These are phyloP conservation scores for Elsinoe australis DNA, from an alignment of 2,329 filamentous ascomycete species.

Conservation along the genomic window DNA sequence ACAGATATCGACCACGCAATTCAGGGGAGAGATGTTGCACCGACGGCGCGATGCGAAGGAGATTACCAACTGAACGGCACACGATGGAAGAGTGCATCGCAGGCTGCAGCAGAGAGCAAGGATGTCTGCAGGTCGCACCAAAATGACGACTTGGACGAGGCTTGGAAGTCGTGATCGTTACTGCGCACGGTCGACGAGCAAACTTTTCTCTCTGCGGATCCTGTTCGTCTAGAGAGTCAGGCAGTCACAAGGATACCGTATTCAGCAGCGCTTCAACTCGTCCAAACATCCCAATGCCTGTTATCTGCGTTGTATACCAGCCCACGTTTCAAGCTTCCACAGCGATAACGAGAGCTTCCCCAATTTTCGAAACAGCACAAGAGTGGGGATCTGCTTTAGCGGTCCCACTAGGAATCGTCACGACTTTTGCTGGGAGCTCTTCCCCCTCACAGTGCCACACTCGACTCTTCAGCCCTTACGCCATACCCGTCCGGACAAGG, in stretches of 20 bases:
- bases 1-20: neutral
- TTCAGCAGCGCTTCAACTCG: neutral
- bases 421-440: conserved; percentile 7
- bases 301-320: neutral
- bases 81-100: conserved; percentile 1
- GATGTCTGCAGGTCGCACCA: neutral
- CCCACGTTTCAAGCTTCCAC: neutral
- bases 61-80: conserved; percentile 3
- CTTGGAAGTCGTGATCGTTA: conserved; percentile 2
- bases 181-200: conserved; percentile 3
- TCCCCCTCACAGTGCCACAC: neutral
- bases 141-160: conserved; percentile 9
- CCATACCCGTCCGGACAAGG: conserved; percentile 10
- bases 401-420: conserved; percentile 15
- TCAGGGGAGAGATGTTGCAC: too few species aligned
- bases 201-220: conserved; percentile 8
- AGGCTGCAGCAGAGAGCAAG: neutral
- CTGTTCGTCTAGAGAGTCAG: conserved; percentile 3
- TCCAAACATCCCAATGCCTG: neutral
- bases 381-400: conserved; percentile 13
- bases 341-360: conserved; percentile 7
- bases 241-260: neutral
- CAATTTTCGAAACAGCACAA: conserved; percentile 14
- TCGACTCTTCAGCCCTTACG: neutral
- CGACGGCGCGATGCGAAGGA: neutral